Evolutionary conservation across 2,329 filamentous ascomycete genomes (phyloP), one percentile per base, ranked within the genome.

Genomic region (Penicillium freii): DNA sequence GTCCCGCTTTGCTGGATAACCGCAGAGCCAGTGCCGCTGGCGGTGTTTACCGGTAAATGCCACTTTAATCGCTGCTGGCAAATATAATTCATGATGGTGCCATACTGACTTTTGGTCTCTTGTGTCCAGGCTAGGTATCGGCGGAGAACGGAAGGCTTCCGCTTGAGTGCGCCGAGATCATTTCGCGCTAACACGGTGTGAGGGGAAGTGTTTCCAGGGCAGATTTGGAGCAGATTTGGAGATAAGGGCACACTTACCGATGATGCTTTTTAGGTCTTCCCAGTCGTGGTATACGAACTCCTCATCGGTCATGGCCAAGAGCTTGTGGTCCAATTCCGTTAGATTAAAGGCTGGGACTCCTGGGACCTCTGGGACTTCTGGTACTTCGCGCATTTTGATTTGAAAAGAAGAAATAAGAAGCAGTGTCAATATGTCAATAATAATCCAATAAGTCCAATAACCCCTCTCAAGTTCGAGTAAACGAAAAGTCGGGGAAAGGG

Each of bases 51-150:
- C 48, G 71, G 65, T 1, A 74, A 62, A 15, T 61, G 67, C 85
- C 85, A 87, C 51, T 74, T 73, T 11, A 87, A 74, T 4, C 84
- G 80, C 60, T 81, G 75, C 52, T 77, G 70, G 51, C 84, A 80
- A 38, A 87, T 78, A 67, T 82, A 87, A 56, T 81, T 77, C 48
- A 80, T 82, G 46, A 84, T 82, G 39, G 78, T 78, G 50, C 83
- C 83, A 68, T 84, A 84, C 39, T 77, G 66, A n/a, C 72, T 68
- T 64, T 85, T 85, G 40, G 79, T 82, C 36, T 80, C 72, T 40
- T 74, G 72, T 3, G 80, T 81, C 84, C 84, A 87, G 33, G 77
- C 76, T n/a, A 86, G 77, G 66, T 87, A 87, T 52, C 81, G 80
- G 67, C 78, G 77, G 17, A 86, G 75, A 62, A 84, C 80, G 60